Conservation (phyloP, 352 stramenopile species). For the Nothophytophthora sp. region DNA sequence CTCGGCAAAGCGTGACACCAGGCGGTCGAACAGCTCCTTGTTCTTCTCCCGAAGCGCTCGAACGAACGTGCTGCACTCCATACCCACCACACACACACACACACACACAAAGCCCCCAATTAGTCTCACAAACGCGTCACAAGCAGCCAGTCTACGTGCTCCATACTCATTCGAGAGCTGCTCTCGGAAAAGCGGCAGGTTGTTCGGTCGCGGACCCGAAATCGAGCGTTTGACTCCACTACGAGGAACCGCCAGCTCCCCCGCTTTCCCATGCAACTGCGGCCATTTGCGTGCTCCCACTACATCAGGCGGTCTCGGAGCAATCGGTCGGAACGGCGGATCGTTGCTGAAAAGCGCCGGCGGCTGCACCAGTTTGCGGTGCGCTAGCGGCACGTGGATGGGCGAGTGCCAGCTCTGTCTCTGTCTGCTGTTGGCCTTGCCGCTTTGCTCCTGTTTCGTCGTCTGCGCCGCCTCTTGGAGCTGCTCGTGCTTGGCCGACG, state of each 20-base stretch:
- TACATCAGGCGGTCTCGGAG: constrained; percentile 9
- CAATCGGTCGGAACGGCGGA: constrained; percentile 35
- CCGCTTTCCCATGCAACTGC: constrained; percentile 7
- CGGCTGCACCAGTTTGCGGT: constrained; percentile 63
- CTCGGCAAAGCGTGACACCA: constrained; percentile 28
- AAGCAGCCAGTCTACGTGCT: neutral
- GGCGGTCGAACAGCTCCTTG: constrained; percentile 33
- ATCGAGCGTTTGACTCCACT: no score
- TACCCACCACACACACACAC: no score
- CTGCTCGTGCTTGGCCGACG: constrained; percentile 15
- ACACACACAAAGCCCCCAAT: neutral
- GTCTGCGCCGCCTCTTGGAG: constrained; percentile 15
- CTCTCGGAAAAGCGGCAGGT: constrained; percentile 5
- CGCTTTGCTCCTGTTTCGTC: neutral
- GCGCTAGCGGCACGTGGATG: constrained; percentile 54
- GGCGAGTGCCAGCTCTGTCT: constrained; percentile 63
- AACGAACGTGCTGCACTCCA: constrained; percentile 20
- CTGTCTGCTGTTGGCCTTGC: neutral
- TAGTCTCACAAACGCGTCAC: neutral
- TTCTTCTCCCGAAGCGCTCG: constrained; percentile 40
- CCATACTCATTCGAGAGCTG: constrained; percentile 24
- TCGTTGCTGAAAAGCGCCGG: constrained; percentile 48
- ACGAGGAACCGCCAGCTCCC: no score
- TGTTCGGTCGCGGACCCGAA: constrained; percentile 11
- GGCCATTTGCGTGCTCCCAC: neutral